Conservation (phyloP, 2,329 filamentous ascomycete species). For the Ophiostoma montium region DNA sequence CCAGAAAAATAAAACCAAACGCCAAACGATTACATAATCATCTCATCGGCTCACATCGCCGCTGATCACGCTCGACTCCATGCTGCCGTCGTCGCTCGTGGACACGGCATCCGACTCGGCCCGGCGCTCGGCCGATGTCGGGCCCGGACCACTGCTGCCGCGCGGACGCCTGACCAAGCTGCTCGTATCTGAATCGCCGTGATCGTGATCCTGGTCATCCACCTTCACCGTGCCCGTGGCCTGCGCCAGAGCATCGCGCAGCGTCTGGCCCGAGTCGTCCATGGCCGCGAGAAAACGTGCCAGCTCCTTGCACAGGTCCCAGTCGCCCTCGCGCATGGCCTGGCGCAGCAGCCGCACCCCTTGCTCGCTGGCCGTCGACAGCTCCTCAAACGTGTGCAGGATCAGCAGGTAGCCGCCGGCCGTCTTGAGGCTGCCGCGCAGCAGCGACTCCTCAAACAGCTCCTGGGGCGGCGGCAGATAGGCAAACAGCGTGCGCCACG, state of each 20-base stretch:
- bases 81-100: conserved; percentile 11
- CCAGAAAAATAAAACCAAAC: not conserved
- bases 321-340: conserved; percentile 75
- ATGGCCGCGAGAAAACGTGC: conserved; percentile 90
- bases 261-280: conserved; percentile 69
- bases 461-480: conserved; percentile 83
- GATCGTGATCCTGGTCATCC: not conserved
- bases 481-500: conserved; percentile 86
- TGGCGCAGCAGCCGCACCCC: conserved; percentile 67
- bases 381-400: conserved; percentile 66
- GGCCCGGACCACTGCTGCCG: conserved; percentile 12
- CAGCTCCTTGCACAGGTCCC: conserved; percentile 90
- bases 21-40: not conserved
- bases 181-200: not conserved
- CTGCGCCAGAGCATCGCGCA: conserved; percentile 56
- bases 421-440: conserved; percentile 77
- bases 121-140: conserved; percentile 8
- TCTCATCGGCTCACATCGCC: no score
- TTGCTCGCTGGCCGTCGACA: conserved; percentile 56
- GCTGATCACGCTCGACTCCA: conserved; percentile 9
- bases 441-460: conserved; percentile 83
- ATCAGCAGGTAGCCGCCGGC: conserved; percentile 94
- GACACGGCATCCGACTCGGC: conserved; percentile 12
- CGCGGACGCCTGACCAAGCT: not conserved
- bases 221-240: conserved; percentile 20